These are phyloP conservation scores for Beverwykella pulmonaria DNA, from an alignment of 495 filamentous ascomycete species.

Conservation along the genomic window DNA sequence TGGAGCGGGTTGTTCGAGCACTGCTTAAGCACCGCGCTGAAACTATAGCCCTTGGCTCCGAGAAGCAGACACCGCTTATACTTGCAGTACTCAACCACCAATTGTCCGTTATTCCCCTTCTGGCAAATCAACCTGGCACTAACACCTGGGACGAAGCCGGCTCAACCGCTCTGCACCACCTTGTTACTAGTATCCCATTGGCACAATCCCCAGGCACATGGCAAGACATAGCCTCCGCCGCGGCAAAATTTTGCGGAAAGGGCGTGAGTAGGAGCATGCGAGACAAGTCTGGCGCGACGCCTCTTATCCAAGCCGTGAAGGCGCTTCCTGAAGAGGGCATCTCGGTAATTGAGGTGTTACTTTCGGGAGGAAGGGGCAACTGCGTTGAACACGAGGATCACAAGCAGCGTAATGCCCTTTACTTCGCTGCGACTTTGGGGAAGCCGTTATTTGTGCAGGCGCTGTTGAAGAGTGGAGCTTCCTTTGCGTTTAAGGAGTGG, in stretches of 20 bases:
- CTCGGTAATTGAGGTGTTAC: conserved; percentile 21
- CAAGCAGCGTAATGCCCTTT: conserved; percentile 18
- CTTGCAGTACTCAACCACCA: conserved; percentile 23
- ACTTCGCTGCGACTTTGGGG: conserved; percentile 30
- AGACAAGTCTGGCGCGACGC: conserved; percentile 25
- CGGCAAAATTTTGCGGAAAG: conserved; percentile 18
- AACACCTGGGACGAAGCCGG: conserved; percentile 29
- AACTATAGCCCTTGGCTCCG: conserved; percentile 16
- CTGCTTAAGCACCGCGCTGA: conserved; percentile 22
- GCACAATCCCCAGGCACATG: conserved; percentile 15
- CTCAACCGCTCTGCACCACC: conserved; percentile 28
- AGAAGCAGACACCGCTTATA: conserved; percentile 21
- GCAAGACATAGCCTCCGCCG: conserved; percentile 25
- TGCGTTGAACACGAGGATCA: conserved; percentile 34
- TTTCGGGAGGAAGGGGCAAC: conserved; percentile 16
- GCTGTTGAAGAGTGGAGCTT: conserved; percentile 19
- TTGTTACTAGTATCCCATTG: conserved; percentile 19
- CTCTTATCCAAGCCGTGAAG: conserved; percentile 31
- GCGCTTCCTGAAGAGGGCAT: conserved; percentile 24
- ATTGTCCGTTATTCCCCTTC: conserved; percentile 26
- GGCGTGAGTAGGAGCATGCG: conserved; percentile 29
- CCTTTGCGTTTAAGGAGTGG: conserved; percentile 25
- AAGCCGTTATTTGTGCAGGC: conserved; percentile 24
- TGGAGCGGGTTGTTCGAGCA: conserved; percentile 7
- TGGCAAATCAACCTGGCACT: conserved; percentile 28